Percentiles rank a stretch among this genome's conserved stretches.
phyloP scores from a whole-genome alignment of 352 stramenopile species.

The Pythium oligandrum region DNA sequence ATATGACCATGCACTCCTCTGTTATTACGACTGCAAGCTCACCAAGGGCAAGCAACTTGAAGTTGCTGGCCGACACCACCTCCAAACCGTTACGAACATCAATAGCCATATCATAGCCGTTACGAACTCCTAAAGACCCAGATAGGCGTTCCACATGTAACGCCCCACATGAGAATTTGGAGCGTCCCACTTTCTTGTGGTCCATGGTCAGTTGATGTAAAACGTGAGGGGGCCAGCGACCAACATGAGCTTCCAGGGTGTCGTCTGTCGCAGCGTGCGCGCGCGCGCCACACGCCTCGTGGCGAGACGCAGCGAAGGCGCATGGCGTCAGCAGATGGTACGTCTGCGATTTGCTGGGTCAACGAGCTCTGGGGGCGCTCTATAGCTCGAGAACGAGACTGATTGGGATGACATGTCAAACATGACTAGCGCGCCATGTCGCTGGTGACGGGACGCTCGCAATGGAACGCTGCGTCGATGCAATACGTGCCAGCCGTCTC shows the following conservation, averaged over 20 bases:
- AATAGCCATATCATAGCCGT: too few relatives aligned
- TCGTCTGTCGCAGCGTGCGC: constrained; percentile 30
- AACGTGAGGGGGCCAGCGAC: constrained; percentile 5
- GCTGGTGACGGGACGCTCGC: constrained; percentile 4
- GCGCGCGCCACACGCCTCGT: constrained; percentile 26
- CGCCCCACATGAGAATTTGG: background rate
- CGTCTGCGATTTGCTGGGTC: background rate
- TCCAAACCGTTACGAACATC: too few relatives aligned
- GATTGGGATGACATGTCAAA: background rate
- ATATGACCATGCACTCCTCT: too few relatives aligned
- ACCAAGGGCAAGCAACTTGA: too few relatives aligned
- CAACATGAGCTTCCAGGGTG: constrained; percentile 52
- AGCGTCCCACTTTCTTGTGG: constrained; percentile 15
- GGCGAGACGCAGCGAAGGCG: constrained; percentile 12
- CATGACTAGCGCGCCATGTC: constrained; percentile 5
- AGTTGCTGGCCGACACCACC: too few relatives aligned
- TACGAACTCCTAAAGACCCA: too few relatives aligned
- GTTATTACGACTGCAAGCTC: too few relatives aligned
- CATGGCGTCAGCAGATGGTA: constrained; percentile 18
- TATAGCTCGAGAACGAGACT: background rate
- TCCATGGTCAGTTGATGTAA: constrained; percentile 1
- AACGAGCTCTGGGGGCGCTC: background rate
- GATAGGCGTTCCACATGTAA: too few relatives aligned
- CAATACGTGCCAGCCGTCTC: background rate
- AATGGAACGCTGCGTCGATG: constrained; percentile 1